Percentiles rank a stretch among this genome's conserved stretches.
phyloP scores from a whole-genome alignment of 345 rosid species.

The Moricandia moricandioides region DNA sequence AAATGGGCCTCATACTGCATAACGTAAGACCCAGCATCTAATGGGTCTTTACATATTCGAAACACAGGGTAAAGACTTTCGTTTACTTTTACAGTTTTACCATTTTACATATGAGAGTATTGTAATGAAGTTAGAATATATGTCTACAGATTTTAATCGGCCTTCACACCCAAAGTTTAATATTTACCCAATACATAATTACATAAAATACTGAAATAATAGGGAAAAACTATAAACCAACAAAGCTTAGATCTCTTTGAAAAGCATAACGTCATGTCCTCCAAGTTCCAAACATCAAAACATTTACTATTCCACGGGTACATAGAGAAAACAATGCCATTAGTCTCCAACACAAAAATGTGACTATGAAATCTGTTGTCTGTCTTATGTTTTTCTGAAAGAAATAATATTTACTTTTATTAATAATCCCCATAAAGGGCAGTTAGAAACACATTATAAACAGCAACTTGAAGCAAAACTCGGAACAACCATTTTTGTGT shows the following conservation, averaged over 20 bases:
- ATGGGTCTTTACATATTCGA: background rate
- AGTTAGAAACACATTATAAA: too few species aligned
- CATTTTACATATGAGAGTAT: too few species aligned
- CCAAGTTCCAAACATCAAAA: constrained; percentile 35
- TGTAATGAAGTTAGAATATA: too few species aligned
- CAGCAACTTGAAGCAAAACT: too few species aligned
- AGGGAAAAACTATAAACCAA: background rate
- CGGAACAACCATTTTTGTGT: too few species aligned
- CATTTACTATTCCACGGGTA: constrained; percentile 20
- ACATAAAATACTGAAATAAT: background rate
- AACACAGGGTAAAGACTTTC: background rate
- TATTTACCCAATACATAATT: background rate
- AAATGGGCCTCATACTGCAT: background rate
- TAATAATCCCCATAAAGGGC: too few species aligned
- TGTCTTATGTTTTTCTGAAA: background rate
- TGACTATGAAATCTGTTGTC: constrained; percentile 20
- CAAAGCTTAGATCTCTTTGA: constrained; percentile 21
- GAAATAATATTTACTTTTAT: too few species aligned
- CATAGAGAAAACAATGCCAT: constrained; percentile 20
- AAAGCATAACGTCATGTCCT: constrained; percentile 22
- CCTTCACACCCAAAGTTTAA: background rate
- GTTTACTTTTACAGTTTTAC: background rate
- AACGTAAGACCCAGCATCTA: background rate
- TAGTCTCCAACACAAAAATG: constrained; percentile 31
- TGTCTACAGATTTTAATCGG: too few species aligned